Evolutionary conservation across 805 yeast genomes (phyloP).

Genomic region (Cyberlindnera mississippiensis): DNA sequence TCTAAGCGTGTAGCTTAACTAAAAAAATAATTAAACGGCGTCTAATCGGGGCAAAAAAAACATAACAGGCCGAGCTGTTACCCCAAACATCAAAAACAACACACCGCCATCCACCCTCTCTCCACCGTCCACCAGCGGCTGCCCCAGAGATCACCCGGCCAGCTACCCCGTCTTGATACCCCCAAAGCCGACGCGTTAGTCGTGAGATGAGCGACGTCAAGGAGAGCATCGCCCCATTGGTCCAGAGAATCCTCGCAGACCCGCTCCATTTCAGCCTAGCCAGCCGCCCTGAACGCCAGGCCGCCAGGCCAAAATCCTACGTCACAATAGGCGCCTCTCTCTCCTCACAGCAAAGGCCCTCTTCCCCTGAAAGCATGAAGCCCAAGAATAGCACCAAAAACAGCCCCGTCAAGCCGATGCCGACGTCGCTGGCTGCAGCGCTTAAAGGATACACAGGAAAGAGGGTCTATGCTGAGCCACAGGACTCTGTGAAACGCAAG

Average conservation of each 20-base stretch:
- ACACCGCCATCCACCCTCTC: no score
- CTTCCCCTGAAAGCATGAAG: constrained; percentile 3
- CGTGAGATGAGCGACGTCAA: constrained; percentile 25
- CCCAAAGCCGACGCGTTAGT: no score
- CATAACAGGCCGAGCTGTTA: no score
- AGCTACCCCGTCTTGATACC: no score
- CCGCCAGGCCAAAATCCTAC: constrained; percentile 46
- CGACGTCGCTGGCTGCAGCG: constrained; percentile 25
- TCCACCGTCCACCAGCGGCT: no score
- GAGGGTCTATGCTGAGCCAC: constrained; percentile 18
- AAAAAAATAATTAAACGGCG: no score
- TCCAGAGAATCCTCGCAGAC: constrained; percentile 56
- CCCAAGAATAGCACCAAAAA: background rate
- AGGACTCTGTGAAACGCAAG: constrained; percentile 21
- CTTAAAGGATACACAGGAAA: constrained; percentile 27
- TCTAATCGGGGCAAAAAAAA: no score
- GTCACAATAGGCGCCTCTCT: constrained; percentile 28
- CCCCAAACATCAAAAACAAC: no score
- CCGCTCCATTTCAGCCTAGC: constrained; percentile 66
- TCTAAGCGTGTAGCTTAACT: no score
- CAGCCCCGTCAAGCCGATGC: constrained; percentile 8
- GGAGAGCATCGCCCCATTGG: constrained; percentile 46
- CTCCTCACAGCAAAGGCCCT: constrained; percentile 8
- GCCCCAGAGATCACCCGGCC: no score
- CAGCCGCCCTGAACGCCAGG: constrained; percentile 45